phyloP scores from a whole-genome alignment of 2,329 filamentous ascomycete species.

The Rugonectria rugulosa region DNA sequence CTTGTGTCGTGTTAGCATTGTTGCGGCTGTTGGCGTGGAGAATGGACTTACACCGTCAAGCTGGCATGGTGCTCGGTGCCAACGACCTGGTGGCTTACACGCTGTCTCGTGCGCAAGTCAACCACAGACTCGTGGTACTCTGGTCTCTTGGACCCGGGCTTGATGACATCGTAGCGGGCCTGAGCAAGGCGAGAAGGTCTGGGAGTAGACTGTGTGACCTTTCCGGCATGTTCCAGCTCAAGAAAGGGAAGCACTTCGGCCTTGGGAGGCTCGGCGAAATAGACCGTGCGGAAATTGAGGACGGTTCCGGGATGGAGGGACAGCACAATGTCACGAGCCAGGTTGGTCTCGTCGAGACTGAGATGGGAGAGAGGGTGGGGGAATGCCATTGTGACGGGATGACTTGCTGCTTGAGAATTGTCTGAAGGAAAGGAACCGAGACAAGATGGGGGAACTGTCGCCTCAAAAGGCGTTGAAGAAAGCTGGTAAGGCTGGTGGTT shows the following conservation, averaged over 20 bases:
- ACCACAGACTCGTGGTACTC: constrained; percentile 47
- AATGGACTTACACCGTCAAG: constrained; percentile 39
- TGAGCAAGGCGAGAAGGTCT: constrained; percentile 49
- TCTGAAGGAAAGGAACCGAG: neutral
- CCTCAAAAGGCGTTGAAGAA: constrained; percentile 13
- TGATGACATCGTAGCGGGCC: constrained; percentile 50
- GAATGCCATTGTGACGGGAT: constrained; percentile 16
- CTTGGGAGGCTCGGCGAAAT: constrained; percentile 60
- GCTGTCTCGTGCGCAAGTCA: constrained; percentile 38
- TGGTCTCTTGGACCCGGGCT: constrained; percentile 28
- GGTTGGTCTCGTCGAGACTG: constrained; percentile 39
- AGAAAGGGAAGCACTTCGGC: constrained; percentile 54
- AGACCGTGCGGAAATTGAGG: constrained; percentile 58
- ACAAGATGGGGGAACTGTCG: constrained; percentile 7
- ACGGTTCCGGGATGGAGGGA: constrained; percentile 38
- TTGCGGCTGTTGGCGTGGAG: too few relatives aligned
- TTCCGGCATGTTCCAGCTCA: constrained; percentile 49
- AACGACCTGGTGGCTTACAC: constrained; percentile 38
- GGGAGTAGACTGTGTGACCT: constrained; percentile 36
- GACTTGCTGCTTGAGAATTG: neutral
- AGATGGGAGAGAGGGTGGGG: constrained; percentile 46
- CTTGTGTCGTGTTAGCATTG: constrained; percentile 22
- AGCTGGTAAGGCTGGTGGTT: neutral
- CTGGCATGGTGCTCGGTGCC: constrained; percentile 41
- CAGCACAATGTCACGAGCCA: constrained; percentile 46